Conservation (phyloP, 2,329 filamentous ascomycete genomes). For the Cercospora zeae-maydis region DNA sequence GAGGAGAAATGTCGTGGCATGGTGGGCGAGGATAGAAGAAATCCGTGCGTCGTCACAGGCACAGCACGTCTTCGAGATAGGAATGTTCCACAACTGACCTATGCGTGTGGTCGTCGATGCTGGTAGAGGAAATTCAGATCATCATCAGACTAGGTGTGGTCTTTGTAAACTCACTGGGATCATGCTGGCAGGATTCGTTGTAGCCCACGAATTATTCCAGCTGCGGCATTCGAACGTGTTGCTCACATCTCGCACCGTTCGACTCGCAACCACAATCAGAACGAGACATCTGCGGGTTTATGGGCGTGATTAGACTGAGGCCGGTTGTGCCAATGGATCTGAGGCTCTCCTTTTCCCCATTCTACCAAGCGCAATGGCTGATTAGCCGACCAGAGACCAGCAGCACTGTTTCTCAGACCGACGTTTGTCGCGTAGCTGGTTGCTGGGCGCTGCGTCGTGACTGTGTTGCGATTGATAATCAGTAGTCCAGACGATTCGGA, state of each 20-base stretch:
- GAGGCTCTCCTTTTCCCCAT: not conserved
- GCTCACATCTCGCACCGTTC: not conserved
- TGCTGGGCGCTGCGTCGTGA: too few relatives aligned
- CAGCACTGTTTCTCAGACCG: too few relatives aligned
- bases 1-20: not conserved
- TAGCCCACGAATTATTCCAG: not conserved
- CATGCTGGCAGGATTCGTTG: not conserved
- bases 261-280: not conserved
- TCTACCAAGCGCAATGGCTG: not conserved
- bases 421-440: too few relatives aligned
- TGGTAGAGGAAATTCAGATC: not conserved
- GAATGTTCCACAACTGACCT: not conserved
- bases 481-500: too few relatives aligned
- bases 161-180: not conserved
- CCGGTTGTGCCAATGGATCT: not conserved
- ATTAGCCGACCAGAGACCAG: not conserved
- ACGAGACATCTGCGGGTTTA: not conserved
- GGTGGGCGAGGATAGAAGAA: not conserved
- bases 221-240: not conserved
- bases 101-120: not conserved
- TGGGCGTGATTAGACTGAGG: not conserved
- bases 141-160: not conserved
- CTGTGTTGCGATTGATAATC: too few relatives aligned
- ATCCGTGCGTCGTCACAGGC: not conserved
- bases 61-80: not conserved